Percentiles rank a stretch among this genome's conserved stretches.
These are phyloP conservation scores for Dactylellina cionopaga DNA, from an alignment of 2,329 filamentous ascomycete species.

Conservation along the genomic window DNA sequence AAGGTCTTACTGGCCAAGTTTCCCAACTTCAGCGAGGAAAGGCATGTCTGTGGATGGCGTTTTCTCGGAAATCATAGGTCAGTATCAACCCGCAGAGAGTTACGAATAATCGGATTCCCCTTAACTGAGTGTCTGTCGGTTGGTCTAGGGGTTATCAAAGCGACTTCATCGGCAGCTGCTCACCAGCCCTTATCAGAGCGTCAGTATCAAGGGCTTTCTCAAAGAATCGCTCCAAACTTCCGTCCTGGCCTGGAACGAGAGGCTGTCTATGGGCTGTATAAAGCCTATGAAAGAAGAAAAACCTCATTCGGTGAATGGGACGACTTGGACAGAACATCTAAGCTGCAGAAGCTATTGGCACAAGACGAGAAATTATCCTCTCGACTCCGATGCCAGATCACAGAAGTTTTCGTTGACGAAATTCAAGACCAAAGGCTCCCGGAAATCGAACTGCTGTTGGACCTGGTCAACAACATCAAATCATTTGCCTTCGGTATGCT, in stretches of 20 bases:
- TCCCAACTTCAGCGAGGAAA: slow-evolving; percentile 5
- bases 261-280: slow-evolving; percentile 17
- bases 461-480: slow-evolving; percentile 18
- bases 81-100: neutral
- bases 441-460: slow-evolving; percentile 28
- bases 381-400: slow-evolving; percentile 3
- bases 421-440: slow-evolving; percentile 32
- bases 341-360: slow-evolving; percentile 2
- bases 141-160: slow-evolving; percentile 9
- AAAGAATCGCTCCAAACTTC: slow-evolving; percentile 15
- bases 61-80: slow-evolving; percentile 29
- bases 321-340: slow-evolving; percentile 18
- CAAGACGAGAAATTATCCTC: neutral
- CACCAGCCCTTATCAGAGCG: slow-evolving; percentile 1
- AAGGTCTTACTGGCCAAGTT: slow-evolving; percentile 14
- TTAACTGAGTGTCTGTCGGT: neutral
- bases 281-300: slow-evolving; percentile 31
- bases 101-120: neutral
- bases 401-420: slow-evolving; percentile 39
- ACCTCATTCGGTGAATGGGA: slow-evolving; percentile 22
- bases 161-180: neutral
- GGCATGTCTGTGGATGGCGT: slow-evolving; percentile 10
- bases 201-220: slow-evolving; percentile 12
- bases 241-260: slow-evolving; percentile 3
- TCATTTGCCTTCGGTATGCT: slow-evolving; percentile 23